Conservation (phyloP, 352 stramenopile species). For the Phytopythium sindhum region DNA sequence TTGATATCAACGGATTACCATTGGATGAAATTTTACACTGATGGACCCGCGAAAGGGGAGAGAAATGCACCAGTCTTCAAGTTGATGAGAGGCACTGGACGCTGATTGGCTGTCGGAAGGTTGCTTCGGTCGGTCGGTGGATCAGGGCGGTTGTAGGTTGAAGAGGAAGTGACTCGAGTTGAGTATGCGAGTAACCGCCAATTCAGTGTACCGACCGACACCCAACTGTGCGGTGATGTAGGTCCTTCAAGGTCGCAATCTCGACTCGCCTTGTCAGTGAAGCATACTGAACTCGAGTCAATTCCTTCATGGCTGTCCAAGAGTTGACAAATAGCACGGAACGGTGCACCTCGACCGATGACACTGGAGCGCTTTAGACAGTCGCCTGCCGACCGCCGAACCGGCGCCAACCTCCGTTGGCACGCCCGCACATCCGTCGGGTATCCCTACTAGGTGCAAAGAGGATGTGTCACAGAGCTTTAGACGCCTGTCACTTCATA, state of each 20-base stretch:
- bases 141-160: not conserved
- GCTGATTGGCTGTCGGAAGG: not conserved
- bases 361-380: not conserved
- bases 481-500: not conserved
- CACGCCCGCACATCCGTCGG: not conserved
- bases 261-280: no score
- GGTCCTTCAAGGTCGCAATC: not conserved
- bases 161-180: not conserved
- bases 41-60: not conserved
- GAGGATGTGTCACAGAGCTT: not conserved
- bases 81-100: not conserved
- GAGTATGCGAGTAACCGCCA: not conserved
- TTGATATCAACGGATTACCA: not conserved
- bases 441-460: not conserved
- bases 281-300: not conserved
- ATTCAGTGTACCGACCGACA: not conserved
- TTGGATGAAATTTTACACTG: not conserved
- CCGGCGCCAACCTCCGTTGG: not conserved
- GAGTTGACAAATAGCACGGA: no score
- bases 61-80: not conserved
- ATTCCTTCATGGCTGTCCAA: not conserved
- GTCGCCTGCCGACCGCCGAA: not conserved
- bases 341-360: not conserved
- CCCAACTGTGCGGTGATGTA: not conserved
- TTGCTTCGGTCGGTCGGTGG: slow-evolving; percentile 2